Conservation (phyloP, 371 early-diverging fungal species). For the Saksenaea vasiformis region DNA sequence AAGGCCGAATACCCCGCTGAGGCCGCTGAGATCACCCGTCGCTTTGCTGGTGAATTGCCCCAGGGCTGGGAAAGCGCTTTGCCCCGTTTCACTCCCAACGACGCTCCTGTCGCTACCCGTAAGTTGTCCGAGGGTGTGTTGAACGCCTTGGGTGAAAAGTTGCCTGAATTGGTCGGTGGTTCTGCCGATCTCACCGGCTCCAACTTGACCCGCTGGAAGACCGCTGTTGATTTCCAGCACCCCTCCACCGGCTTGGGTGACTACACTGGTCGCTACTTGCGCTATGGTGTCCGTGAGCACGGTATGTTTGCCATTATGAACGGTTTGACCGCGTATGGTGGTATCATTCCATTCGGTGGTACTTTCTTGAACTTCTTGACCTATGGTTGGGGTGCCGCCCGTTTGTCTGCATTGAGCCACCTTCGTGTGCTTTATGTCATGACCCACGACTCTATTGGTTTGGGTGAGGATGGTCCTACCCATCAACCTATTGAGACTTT, state of each 20-base stretch:
- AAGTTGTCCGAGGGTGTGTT: slow-evolving; percentile 82
- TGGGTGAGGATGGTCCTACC: slow-evolving; percentile 99
- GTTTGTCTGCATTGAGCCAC: slow-evolving; percentile 89
- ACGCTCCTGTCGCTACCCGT: slow-evolving; percentile 79
- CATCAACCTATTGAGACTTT: slow-evolving; percentile 99
- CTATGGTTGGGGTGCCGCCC: slow-evolving; percentile 86
- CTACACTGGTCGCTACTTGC: slow-evolving; percentile 89
- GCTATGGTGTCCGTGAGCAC: slow-evolving; percentile 99
- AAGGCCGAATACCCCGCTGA: slow-evolving; percentile 53
- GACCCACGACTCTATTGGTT: slow-evolving; percentile 99
- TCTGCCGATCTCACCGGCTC: slow-evolving; percentile 97
- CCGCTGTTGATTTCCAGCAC: slow-evolving; percentile 89
- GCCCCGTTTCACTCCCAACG: slow-evolving; percentile 76
- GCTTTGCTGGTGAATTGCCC: slow-evolving; percentile 70
- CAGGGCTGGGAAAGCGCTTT: slow-evolving; percentile 66
- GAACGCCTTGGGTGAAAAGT: slow-evolving; percentile 70
- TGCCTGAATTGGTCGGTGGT: slow-evolving; percentile 91
- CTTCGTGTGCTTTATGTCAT: slow-evolving; percentile 93
- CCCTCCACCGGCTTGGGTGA: slow-evolving; percentile 68
- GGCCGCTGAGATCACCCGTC: slow-evolving; percentile 75
- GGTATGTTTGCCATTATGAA: slow-evolving; percentile 98
- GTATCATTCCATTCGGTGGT: slow-evolving; percentile 88
- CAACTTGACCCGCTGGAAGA: slow-evolving; percentile 91
- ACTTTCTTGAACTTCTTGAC: slow-evolving; percentile 98
- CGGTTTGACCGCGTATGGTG: slow-evolving; percentile 93